A percentile compares a stretch with the other conserved stretches of the same genome.
Evolutionary conservation across 345 rosid genomes (phyloP).

Genomic region (Syzygium grande): DNA sequence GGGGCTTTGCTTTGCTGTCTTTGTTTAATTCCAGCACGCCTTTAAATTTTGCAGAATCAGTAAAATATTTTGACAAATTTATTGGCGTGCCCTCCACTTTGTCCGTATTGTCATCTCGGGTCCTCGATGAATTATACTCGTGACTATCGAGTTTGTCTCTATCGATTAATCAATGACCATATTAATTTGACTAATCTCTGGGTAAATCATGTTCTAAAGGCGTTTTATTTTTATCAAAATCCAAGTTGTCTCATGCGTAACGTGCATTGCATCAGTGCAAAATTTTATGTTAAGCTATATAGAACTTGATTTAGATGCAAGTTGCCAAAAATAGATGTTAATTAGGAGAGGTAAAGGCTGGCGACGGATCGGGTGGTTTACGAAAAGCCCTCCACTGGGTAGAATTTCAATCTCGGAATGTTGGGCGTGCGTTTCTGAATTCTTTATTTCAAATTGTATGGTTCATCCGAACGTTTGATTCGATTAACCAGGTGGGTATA

Average conservation of each 20-base stretch:
- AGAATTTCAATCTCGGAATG: background rate
- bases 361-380: too few relatives aligned
- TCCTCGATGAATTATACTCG: background rate
- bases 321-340: background rate
- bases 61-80: background rate
- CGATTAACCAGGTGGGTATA: background rate
- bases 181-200: background rate
- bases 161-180: background rate
- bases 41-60: background rate
- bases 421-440: rapidly evolving
- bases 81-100: background rate
- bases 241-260: background rate
- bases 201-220: background rate
- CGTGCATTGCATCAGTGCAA: background rate
- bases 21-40: background rate
- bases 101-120: background rate
- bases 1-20: background rate
- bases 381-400: background rate
- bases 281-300: background rate
- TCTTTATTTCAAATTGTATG: background rate
- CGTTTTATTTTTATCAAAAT: background rate
- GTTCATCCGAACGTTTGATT: background rate
- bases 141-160: background rate
- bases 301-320: background rate
- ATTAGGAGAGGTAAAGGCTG: background rate